Evolutionary conservation across 768 basidiomycete species (phyloP).

Genomic region (Kwoniella bestiolae): DNA sequence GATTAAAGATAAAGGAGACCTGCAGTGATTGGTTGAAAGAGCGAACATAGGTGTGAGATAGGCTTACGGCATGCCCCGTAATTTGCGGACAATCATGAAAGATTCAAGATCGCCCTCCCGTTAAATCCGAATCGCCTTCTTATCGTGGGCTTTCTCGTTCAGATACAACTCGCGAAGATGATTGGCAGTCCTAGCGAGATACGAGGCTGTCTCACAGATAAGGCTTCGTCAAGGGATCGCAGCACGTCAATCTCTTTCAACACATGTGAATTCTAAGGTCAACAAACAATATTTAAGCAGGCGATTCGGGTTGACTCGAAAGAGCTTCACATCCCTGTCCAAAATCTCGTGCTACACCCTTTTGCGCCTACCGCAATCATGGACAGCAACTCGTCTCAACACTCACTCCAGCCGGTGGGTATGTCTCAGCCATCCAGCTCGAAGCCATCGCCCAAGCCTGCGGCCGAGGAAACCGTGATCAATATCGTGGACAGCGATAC

Average conservation of each 20-base stretch:
- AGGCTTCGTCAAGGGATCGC: neutral
- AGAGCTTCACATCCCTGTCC: too few species aligned
- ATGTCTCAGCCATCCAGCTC: neutral
- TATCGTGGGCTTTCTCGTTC: neutral
- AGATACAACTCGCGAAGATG: neutral
- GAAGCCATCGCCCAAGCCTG: neutral
- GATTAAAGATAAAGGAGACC: neutral
- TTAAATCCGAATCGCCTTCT: neutral
- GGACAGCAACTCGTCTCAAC: neutral
- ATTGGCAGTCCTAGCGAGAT: constrained; percentile 1
- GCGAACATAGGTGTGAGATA: too few species aligned
- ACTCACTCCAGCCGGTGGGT: neutral
- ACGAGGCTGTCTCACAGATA: neutral
- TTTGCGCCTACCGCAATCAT: neutral
- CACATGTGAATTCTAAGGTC: too few species aligned
- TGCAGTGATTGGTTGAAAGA: neutral
- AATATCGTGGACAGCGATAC: neutral
- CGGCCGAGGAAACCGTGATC: too few species aligned
- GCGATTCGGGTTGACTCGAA: too few species aligned
- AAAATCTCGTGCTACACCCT: neutral
- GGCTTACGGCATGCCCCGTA: too few species aligned
- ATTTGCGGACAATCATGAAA: neutral
- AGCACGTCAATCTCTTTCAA: too few species aligned
- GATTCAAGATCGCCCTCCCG: neutral
- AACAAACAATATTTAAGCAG: too few species aligned